phyloP scores from a whole-genome alignment of 768 basidiomycete genomes.

The Strobilomyces confusus region DNA sequence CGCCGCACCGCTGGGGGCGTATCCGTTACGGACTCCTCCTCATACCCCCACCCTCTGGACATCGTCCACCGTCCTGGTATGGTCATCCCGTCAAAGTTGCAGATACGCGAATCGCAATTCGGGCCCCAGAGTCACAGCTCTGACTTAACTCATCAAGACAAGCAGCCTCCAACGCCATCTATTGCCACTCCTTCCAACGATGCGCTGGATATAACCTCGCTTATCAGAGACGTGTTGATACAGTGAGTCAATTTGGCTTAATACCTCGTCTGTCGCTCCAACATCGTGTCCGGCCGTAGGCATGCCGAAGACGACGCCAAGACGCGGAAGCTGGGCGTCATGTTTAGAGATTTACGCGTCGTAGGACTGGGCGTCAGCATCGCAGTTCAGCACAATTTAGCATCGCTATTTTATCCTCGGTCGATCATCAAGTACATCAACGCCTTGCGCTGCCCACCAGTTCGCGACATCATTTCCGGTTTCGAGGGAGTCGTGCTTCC shows the following conservation, averaged over 20 bases:
- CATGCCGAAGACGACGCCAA: conserved; percentile 30
- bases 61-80: no score
- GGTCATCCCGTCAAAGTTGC: no score
- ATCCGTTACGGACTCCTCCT: no score
- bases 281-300: conserved; percentile 22
- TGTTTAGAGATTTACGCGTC: conserved; percentile 50
- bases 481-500: conserved; percentile 65
- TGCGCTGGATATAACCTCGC: no score
- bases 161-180: no score
- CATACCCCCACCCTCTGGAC: no score
- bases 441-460: conserved; percentile 52
- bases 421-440: conserved; percentile 38
- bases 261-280: background rate
- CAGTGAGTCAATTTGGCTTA: conserved; percentile 1
- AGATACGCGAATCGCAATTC: no score
- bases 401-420: conserved; percentile 47
- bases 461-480: conserved; percentile 56
- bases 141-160: no score
- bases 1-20: no score
- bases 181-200: no score
- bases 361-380: conserved; percentile 43
- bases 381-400: conserved; percentile 48
- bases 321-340: conserved; percentile 44
- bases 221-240: conserved; percentile 5
- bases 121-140: no score